Evolutionary conservation across 2,329 filamentous ascomycete species (phyloP).

Genomic region (Orbilia javanica): DNA sequence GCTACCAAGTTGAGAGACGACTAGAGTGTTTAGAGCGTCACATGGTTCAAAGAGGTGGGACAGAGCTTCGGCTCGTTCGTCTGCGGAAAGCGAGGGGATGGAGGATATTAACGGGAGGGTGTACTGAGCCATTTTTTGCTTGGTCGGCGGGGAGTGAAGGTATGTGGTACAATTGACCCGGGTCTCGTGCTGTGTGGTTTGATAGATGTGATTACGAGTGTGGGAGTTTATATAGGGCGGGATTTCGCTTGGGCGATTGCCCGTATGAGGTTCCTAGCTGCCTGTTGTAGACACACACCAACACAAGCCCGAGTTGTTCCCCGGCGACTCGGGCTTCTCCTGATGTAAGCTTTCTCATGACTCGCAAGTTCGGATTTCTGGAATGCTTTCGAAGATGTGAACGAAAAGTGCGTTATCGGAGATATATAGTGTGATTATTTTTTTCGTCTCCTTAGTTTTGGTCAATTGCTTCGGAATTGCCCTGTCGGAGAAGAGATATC

Average conservation of each 20-base stretch:
- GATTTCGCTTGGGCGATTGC: constrained; percentile 8
- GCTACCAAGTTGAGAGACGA: constrained; percentile 58
- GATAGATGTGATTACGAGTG: constrained; percentile 5
- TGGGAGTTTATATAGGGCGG: constrained; percentile 38
- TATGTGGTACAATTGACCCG: constrained; percentile 13
- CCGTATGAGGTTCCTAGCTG: constrained; percentile 27
- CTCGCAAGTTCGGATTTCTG: constrained; percentile 18
- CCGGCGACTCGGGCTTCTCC: constrained; percentile 35
- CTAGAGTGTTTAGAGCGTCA: constrained; percentile 60
- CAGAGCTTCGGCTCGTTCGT: constrained; percentile 53
- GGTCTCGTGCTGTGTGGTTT: constrained; percentile 41
- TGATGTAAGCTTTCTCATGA: neutral
- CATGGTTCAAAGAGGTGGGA: constrained; percentile 61
- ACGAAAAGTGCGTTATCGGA: constrained; percentile 11
- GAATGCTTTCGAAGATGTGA: constrained; percentile 9
- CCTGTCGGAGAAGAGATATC: constrained; percentile 15
- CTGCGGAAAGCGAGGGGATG: constrained; percentile 37
- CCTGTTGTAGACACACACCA: constrained; percentile 39
- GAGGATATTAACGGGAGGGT: constrained; percentile 49
- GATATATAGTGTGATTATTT: neutral
- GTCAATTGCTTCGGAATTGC: constrained; percentile 15
- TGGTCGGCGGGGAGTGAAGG: constrained; percentile 2
- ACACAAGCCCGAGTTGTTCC: constrained; percentile 13
- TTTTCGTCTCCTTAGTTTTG: too few relatives aligned
- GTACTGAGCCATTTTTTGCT: constrained; percentile 56